Evolutionary conservation across 108 stramenopile genomes (phyloP), one percentile per base, ranked within the genome.

Genomic region (Aurantiochytrium sp.): DNA sequence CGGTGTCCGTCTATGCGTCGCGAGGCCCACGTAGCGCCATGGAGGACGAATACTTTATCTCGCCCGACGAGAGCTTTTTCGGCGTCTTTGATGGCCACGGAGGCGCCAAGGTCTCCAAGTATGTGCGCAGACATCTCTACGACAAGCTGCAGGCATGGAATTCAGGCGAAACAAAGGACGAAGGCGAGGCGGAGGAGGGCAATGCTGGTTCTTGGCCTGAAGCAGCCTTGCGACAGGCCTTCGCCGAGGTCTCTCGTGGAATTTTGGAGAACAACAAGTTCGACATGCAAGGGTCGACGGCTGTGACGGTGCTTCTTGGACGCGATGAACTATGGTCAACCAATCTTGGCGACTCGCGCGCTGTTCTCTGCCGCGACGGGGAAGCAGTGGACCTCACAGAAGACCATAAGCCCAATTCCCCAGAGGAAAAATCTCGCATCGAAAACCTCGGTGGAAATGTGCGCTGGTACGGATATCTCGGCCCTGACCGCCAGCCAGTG

Each of bases 381-480:
- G 23, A 29, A 43, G 89, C 89, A 59, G 60, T 92, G 42, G 89
- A 94, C 83, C 89, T 99, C 44, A 95, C 95, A 0, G 90, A 95
- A 23, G 98, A 99, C 93, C 98, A 99, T 94, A 98, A 98, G 90
- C 97, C 98, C 29, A 64, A 94, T 89, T 88, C 96, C 4, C 93
- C 93, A 16, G 88, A 57, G 23, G 98, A 98, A 91, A 90, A 93
- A 72, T 93, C 89, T 5, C 93, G 96, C n/a, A 96, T 97, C 69
- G 94, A 95, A 93, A 90, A 88, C 4, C 96, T 96, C 5, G 96
- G 96, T 16, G 90, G 97, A 18, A 58, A 87, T 42, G 94, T 97
- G 6, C 76, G 73, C 6, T 83, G 73, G 73, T 83, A 83, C 51
- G 73, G 73, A 10, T 83, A 83, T n/a, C 51, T 83, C 44, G 73